Evolutionary conservation across 2,329 filamentous ascomycete species (phyloP), one percentile per base, ranked within the genome.

Genomic region (Pestalotiopsis sp.): DNA sequence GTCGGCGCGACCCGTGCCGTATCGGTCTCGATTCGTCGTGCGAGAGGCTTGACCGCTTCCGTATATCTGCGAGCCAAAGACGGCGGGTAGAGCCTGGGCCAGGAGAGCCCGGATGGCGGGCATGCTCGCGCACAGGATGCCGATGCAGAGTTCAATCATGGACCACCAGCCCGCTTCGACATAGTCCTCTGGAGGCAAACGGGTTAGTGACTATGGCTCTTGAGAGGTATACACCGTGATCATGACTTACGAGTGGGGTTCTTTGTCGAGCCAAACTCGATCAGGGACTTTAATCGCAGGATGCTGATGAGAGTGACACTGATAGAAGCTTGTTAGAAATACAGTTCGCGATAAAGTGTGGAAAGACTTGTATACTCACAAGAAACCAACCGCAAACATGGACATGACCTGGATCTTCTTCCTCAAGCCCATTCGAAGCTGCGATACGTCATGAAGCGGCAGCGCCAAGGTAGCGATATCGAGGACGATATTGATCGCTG

Each of bases 341-440:
- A 36, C 17, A 39, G 17, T 14, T 4, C 57, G 11, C 9, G 12
- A 13, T 36, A 2, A 27, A 20, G 17, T 27, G 2, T 63, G 12
- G 5, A 4, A 27, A 20, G 5, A 20, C 20, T 7, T 7, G 20
- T 13, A 27, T 9, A 66, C 70, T 27, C 38, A 70, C 69, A 74
- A 73, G 57, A 73, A 71, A 17, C 73, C 72, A 14, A 75, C 70
- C n/a, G 67, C 68, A 45, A 75, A 75, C 71, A 74, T 75, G n/a
- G 69, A 58, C 9, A 73, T 25, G n/a, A 74, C 69, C 67, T 71
- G 70, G 0, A 69, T 52, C 70, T 74, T 75, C 66, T 73, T 75
- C 27, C 62, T 69, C 27, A 67, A 13, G 2, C 70, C 70, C 69
- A 74, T 71, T 20, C 58, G 65, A 0, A 75, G 72, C 2, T 58